These are phyloP conservation scores for Phytophthora kernoviae DNA, from an alignment of 352 stramenopile genomes.

Conservation along the genomic window DNA sequence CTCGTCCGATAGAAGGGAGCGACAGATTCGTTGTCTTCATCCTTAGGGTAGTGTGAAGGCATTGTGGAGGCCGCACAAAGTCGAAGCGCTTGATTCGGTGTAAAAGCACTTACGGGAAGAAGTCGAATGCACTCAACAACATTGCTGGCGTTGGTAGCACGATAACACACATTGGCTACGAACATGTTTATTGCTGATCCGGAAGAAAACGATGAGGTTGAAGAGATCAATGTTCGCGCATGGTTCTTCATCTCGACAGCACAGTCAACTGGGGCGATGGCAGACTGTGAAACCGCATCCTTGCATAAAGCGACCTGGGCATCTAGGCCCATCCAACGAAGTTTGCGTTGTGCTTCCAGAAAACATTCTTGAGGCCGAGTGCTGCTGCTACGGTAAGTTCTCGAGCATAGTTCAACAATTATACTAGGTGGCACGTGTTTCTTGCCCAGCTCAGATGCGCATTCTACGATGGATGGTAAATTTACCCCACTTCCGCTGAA, in stretches of 20 bases:
- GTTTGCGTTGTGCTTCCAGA: conserved; percentile 42
- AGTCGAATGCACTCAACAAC: conserved; percentile 37
- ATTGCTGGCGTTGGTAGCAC: conserved; percentile 21
- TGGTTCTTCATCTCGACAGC: conserved; percentile 24
- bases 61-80: conserved; percentile 36
- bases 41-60: neutral
- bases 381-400: neutral
- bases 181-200: conserved; percentile 12
- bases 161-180: conserved; percentile 35
- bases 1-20: conserved; percentile 19
- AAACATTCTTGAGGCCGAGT: conserved; percentile 46
- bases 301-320: conserved; percentile 41
- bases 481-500: conserved; percentile 12
- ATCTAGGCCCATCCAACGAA: conserved; percentile 53
- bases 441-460: conserved; percentile 24
- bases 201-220: conserved; percentile 2
- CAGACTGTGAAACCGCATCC: conserved; percentile 8
- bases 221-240: conserved; percentile 10
- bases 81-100: conserved; percentile 19
- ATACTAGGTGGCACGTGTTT: conserved; percentile 18
- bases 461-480: conserved; percentile 25
- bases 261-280: conserved; percentile 40
- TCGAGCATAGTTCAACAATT: conserved; percentile 42
- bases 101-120: conserved; percentile 27
- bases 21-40: neutral